phyloP scores from a whole-genome alignment of 345 rosid species.

The Salix suchowensis region DNA sequence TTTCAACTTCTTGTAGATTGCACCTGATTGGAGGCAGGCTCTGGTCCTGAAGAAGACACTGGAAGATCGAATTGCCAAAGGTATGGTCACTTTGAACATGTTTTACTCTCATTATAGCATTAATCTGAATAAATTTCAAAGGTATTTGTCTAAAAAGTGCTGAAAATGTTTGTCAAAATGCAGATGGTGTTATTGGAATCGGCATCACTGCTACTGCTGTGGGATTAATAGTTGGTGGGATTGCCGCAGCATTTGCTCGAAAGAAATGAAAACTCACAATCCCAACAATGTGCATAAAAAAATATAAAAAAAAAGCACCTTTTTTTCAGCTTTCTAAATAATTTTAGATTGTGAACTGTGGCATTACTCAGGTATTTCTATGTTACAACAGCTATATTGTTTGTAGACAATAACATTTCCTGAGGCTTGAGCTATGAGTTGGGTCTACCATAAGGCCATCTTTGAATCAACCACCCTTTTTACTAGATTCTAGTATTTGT shows the following conservation, averaged over 20 bases:
- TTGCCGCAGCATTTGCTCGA: constrained; percentile 76
- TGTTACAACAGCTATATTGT: background rate
- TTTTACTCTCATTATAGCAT: background rate
- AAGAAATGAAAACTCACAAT: constrained; percentile 38
- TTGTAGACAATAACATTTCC: background rate
- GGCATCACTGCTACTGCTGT: constrained; percentile 81
- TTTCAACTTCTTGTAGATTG: constrained; percentile 38
- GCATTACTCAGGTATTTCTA: background rate
- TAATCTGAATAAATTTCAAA: background rate
- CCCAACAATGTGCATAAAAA: background rate
- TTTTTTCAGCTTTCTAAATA: background rate
- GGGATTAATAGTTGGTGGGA: constrained; percentile 75
- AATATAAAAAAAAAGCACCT: background rate
- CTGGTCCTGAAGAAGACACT: constrained; percentile 56
- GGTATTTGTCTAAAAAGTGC: background rate
- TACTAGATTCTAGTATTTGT: background rate
- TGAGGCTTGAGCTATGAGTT: background rate
- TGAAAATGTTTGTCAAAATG: constrained; percentile 14
- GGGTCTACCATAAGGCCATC: background rate
- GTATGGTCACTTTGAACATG: constrained; percentile 19
- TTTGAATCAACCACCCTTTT: background rate
- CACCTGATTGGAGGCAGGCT: constrained; percentile 88
- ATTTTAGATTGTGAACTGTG: background rate
- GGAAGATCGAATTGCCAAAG: constrained; percentile 64
- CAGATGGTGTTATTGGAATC: constrained; percentile 89